Conservation (phyloP, 2,329 filamentous ascomycete genomes). For the Alternaria arbusti region DNA sequence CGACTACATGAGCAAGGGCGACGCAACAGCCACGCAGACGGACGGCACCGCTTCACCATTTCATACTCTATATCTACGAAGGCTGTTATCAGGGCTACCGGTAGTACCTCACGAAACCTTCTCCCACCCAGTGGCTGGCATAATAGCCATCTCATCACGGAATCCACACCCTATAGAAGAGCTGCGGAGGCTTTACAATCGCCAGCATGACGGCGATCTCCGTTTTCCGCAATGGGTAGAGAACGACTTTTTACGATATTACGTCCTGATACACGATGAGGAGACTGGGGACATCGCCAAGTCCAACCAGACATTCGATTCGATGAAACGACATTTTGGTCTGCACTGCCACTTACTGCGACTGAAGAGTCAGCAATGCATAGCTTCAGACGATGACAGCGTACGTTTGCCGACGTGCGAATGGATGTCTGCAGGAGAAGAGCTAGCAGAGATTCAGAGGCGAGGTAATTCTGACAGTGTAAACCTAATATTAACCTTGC, state of each 20-base stretch:
- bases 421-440: conserved; percentile 89
- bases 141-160: conserved; percentile 93
- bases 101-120: conserved; percentile 90
- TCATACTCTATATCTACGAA: conserved; percentile 83
- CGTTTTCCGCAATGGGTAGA: conserved; percentile 85
- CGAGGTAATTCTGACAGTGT: conserved; percentile 55
- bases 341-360: conserved; percentile 92
- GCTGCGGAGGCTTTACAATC: conserved; percentile 80
- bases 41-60: conserved; percentile 70
- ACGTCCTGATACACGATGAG: conserved; percentile 95
- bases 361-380: conserved; percentile 82
- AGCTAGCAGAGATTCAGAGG: conserved; percentile 74
- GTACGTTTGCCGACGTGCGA: conserved; percentile 80
- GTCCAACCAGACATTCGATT: conserved; percentile 89
- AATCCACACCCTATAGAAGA: conserved; percentile 86
- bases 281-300: conserved; percentile 91
- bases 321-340: conserved; percentile 99
- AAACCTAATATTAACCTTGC: background rate
- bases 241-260: conserved; percentile 91
- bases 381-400: conserved; percentile 90
- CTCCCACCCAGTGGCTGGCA: conserved; percentile 88
- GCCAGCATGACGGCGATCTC: conserved; percentile 78
- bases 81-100: conserved; percentile 79
- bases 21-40: conserved; percentile 16
- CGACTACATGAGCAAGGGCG: conserved; percentile 52